Evolutionary conservation across 2,329 filamentous ascomycete species (phyloP).

Genomic region (Magnaporthales sp.): DNA sequence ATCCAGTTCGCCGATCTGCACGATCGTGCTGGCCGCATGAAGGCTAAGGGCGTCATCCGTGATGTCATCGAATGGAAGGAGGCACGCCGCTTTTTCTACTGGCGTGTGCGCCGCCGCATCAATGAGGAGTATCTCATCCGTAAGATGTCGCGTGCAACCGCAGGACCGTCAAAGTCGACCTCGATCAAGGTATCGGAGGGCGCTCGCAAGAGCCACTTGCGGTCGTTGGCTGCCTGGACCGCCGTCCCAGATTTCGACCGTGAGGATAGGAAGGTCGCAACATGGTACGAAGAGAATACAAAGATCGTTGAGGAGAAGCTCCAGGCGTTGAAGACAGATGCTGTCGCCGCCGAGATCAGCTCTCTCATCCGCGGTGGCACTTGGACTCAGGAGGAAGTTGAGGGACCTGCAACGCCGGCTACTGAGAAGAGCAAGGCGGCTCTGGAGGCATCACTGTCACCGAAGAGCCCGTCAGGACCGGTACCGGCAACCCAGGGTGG

Average conservation of each 20-base stretch:
- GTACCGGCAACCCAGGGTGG: constrained; percentile 34
- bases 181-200: constrained; percentile 22
- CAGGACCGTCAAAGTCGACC: constrained; percentile 17
- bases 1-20: constrained; percentile 95
- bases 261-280: constrained; percentile 74
- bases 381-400: not conserved
- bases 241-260: constrained; percentile 66
- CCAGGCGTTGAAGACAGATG: constrained; percentile 70
- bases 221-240: constrained; percentile 75
- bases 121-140: constrained; percentile 97
- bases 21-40: constrained; percentile 94
- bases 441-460: not conserved
- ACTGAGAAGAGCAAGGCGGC: not conserved
- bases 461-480: not conserved
- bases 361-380: constrained; percentile 50
- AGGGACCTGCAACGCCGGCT: not conserved
- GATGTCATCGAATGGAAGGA: constrained; percentile 77
- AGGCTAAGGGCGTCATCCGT: constrained; percentile 93
- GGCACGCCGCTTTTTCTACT: constrained; percentile 97
- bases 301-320: constrained; percentile 77
- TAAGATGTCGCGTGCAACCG: constrained; percentile 55
- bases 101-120: constrained; percentile 91
- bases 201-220: constrained; percentile 58
- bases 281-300: constrained; percentile 95
- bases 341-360: constrained; percentile 53